A percentile compares a stretch with the other conserved stretches of the same genome.
Evolutionary conservation across 441 rosid genomes (phyloP).

Genomic region (Metrosideros polymorpha): DNA sequence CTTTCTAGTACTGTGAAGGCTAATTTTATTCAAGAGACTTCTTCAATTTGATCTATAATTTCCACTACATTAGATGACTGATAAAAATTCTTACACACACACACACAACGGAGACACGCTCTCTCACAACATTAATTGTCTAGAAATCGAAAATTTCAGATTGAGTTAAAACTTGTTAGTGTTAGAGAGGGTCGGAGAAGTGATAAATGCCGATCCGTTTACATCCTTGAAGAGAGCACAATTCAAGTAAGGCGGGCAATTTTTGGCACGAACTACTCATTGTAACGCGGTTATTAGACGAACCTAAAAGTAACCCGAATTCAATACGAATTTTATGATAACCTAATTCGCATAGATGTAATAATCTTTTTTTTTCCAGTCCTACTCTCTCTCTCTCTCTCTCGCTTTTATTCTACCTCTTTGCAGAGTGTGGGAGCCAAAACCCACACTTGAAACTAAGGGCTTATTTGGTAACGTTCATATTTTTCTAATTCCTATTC

Average conservation of each 20-base stretch:
- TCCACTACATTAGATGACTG: neutral
- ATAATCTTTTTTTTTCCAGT: neutral
- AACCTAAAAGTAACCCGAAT: neutral
- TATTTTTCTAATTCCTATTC: no score
- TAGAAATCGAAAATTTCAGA: neutral
- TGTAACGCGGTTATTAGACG: neutral
- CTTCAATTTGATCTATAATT: neutral
- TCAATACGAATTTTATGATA: neutral
- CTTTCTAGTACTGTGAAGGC: neutral
- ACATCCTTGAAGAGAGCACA: neutral
- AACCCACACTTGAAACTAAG: neutral
- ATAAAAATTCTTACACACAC: neutral
- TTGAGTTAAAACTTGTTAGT: neutral
- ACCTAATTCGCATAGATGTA: neutral
- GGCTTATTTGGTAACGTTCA: no score
- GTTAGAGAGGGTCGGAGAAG: neutral
- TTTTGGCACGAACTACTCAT: neutral
- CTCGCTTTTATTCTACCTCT: neutral
- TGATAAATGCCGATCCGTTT: neutral
- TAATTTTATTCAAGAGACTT: neutral
- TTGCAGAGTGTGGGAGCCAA: rapidly evolving
- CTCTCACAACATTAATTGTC: neutral
- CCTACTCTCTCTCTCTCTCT: neutral
- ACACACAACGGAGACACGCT: neutral
- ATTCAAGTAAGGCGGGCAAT: neutral